Conservation (phyloP, 805 yeast genomes). For the Teunomyces gatunensis region DNA sequence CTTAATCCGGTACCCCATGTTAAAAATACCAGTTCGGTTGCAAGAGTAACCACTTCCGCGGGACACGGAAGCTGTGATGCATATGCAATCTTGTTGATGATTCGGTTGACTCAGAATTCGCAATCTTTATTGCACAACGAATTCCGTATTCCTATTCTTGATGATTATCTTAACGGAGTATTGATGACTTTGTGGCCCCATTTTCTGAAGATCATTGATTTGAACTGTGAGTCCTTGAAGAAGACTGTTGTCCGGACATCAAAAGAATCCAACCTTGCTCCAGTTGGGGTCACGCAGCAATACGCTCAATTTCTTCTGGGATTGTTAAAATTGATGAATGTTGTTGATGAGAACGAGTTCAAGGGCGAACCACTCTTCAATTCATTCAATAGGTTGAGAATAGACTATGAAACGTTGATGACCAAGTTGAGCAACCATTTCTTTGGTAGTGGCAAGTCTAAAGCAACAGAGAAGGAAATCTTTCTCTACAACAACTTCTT, state of each 20-base stretch:
- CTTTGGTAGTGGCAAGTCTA: slow-evolving; percentile 30
- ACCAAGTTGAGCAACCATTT: slow-evolving; percentile 61
- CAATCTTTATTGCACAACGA: slow-evolving; percentile 67
- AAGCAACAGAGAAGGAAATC: slow-evolving; percentile 54
- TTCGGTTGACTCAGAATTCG: slow-evolving; percentile 65
- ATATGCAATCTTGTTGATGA: slow-evolving; percentile 73
- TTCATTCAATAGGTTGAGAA: slow-evolving; percentile 65
- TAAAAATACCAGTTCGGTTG: slow-evolving; percentile 16
- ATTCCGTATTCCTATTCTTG: slow-evolving; percentile 62
- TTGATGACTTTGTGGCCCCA: slow-evolving; percentile 80
- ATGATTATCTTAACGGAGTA: slow-evolving; percentile 65
- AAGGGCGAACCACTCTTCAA: slow-evolving; percentile 69
- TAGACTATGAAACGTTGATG: slow-evolving; percentile 75
- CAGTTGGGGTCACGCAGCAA: slow-evolving; percentile 67
- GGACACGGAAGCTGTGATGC: slow-evolving; percentile 55
- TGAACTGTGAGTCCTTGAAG: slow-evolving; percentile 71
- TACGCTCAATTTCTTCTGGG: slow-evolving; percentile 74
- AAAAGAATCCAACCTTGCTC: slow-evolving; percentile 33
- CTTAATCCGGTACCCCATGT: slow-evolving; percentile 30
- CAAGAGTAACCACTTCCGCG: slow-evolving; percentile 9
- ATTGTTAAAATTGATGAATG: slow-evolving; percentile 50
- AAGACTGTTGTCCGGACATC: slow-evolving; percentile 39
- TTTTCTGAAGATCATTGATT: slow-evolving; percentile 72
- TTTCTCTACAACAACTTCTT: slow-evolving; percentile 74
- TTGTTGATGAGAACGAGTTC: slow-evolving; percentile 24